phyloP scores from a whole-genome alignment of 2,329 filamentous ascomycete species.

The Niveomyces coronatus region DNA sequence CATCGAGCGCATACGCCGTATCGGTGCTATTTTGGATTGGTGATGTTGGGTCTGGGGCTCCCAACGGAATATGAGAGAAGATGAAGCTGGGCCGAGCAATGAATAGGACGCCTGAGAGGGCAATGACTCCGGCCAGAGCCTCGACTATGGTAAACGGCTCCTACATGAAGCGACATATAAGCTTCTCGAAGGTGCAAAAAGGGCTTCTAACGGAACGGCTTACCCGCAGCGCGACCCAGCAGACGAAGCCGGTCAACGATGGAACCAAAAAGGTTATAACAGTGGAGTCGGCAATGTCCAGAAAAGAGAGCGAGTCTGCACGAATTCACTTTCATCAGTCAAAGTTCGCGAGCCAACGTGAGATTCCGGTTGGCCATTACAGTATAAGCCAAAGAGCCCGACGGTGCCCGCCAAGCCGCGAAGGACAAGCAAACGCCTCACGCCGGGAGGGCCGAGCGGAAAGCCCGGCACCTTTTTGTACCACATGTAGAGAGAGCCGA shows the following conservation, averaged over 20 bases:
- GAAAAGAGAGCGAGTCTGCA: constrained; percentile 45
- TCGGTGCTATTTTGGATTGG: constrained; percentile 10
- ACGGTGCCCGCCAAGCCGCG: constrained; percentile 54
- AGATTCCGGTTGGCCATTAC: constrained; percentile 15
- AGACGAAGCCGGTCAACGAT: constrained; percentile 54
- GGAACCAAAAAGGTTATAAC: constrained; percentile 73
- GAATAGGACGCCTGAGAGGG: constrained; percentile 61
- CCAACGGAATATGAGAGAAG: constrained; percentile 26
- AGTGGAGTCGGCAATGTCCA: constrained; percentile 68
- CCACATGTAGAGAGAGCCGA: constrained; percentile 31
- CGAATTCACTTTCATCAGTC: neutral
- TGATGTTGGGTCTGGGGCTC: constrained; percentile 6
- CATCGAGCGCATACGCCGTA: constrained; percentile 11
- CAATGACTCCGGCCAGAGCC: constrained; percentile 57
- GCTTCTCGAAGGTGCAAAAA: neutral
- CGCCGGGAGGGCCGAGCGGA: constrained; percentile 53
- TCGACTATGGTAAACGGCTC: constrained; percentile 66
- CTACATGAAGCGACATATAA: constrained; percentile 24
- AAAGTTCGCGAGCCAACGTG: constrained; percentile 19
- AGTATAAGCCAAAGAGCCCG: constrained; percentile 52
- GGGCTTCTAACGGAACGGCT: neutral
- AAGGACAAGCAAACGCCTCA: constrained; percentile 51
- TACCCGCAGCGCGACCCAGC: constrained; percentile 40
- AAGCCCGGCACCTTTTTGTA: constrained; percentile 43
- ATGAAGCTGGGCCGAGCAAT: constrained; percentile 61